phyloP scores from a whole-genome alignment of 345 rosid species.

The Lepidium didymum region DNA sequence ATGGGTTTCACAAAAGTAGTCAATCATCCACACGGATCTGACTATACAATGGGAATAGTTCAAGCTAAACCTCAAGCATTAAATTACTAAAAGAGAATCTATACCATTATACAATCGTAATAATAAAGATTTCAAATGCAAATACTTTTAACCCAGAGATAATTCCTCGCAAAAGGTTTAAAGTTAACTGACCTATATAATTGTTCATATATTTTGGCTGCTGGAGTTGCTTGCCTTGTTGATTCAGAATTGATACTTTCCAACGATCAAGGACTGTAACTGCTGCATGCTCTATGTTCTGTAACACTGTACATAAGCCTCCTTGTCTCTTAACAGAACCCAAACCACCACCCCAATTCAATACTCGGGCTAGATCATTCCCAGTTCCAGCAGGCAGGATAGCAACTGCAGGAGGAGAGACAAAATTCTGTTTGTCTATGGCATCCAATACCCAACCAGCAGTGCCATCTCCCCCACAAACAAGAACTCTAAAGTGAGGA shows the following conservation, averaged over 20 bases:
- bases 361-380: conserved; percentile 86
- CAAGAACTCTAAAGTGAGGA: conserved; percentile 85
- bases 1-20: neutral
- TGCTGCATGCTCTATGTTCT: conserved; percentile 74
- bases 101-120: neutral
- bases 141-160: neutral
- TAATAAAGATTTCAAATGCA: neutral
- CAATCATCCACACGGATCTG: neutral
- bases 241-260: conserved; percentile 58
- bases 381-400: conserved; percentile 97
- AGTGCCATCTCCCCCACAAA: conserved; percentile 94
- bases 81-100: neutral
- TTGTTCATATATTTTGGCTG: conserved; percentile 78
- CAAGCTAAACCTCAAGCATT: neutral
- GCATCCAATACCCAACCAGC: conserved; percentile 89
- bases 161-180: neutral
- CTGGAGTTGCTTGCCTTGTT: conserved; percentile 58
- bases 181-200: conserved; percentile 58
- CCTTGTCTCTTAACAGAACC: conserved; percentile 81
- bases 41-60: neutral
- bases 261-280: conserved; percentile 88
- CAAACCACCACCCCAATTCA: conserved; percentile 87
- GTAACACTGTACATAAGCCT: conserved; percentile 64
- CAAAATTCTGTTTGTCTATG: conserved; percentile 77
- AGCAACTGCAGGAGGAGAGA: conserved; percentile 93